phyloP scores from a whole-genome alignment of 305 asterid species.

The Ilex paraguariensis region DNA sequence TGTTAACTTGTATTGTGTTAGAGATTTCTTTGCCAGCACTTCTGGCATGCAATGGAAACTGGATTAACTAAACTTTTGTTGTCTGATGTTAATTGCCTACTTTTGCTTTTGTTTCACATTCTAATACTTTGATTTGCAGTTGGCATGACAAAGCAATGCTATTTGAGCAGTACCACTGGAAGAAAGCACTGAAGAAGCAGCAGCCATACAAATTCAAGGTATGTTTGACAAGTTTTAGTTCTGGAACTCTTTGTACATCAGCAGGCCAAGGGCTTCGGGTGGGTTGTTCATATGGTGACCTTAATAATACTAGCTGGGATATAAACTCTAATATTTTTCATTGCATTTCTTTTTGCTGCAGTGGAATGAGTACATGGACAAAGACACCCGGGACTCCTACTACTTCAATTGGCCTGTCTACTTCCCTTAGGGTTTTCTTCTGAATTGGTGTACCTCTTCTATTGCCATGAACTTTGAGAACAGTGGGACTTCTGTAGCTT shows the following conservation, averaged over 20 bases:
- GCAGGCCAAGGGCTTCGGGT: background rate
- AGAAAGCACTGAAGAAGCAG: conserved; percentile 65
- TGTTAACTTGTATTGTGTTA: too few relatives aligned
- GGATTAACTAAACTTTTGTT: too few relatives aligned
- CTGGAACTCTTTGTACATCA: background rate
- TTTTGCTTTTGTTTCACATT: background rate
- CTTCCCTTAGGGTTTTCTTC: conserved; percentile 50
- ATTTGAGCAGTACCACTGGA: conserved; percentile 90
- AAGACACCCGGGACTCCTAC: conserved; percentile 60
- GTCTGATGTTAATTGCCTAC: background rate
- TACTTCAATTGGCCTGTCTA: conserved; percentile 87
- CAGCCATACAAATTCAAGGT: conserved; percentile 77
- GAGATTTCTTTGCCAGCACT: too few relatives aligned
- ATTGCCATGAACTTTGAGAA: background rate
- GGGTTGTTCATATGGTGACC: too few relatives aligned
- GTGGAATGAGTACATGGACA: conserved; percentile 70
- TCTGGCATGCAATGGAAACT: too few relatives aligned
- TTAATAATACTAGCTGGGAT: too few relatives aligned
- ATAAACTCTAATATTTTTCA: too few relatives aligned
- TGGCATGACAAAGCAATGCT: conserved; percentile 95
- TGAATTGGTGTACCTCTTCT: conserved; percentile 2
- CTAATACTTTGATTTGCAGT: conserved; percentile 34
- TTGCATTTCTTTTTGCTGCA: conserved; percentile 19
- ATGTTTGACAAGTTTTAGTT: conserved; percentile 14
- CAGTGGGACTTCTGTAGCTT: too few relatives aligned